These are phyloP conservation scores for Lentinula sp. DNA, from an alignment of 768 basidiomycete genomes.

Conservation along the genomic window DNA sequence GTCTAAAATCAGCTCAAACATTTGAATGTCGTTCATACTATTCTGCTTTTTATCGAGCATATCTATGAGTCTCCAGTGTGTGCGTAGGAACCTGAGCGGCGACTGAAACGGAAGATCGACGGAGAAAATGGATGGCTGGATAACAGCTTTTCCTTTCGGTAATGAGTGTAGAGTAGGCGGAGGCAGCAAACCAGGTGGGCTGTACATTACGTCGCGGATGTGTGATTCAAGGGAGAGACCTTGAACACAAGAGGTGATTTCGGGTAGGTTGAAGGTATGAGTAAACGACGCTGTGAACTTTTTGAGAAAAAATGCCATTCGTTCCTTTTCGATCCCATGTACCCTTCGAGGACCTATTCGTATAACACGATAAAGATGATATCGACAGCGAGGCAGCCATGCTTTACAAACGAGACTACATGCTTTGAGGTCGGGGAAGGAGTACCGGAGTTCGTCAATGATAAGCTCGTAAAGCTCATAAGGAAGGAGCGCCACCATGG, in stretches of 20 bases:
- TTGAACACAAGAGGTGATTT: background rate
- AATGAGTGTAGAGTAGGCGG: background rate
- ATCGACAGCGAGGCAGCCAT: background rate
- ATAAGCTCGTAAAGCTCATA: background rate
- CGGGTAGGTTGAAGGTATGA: background rate
- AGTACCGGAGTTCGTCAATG: background rate
- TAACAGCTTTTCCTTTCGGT: background rate
- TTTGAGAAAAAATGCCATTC: background rate
- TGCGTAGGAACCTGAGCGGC: background rate
- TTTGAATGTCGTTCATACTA: background rate
- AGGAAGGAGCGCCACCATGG: background rate
- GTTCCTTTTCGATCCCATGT: background rate
- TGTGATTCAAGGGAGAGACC: background rate
- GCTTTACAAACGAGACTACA: constrained; percentile 3
- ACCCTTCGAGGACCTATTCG: background rate
- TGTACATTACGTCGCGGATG: background rate
- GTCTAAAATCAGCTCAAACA: background rate
- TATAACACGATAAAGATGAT: background rate
- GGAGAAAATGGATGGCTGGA: background rate
- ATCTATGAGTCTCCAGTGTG: background rate
- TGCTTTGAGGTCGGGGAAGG: background rate
- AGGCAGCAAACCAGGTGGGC: background rate
- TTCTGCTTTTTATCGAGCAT: background rate
- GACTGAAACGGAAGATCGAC: background rate
- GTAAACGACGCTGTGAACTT: background rate